These are phyloP conservation scores for Trichoderma lentiforme DNA, from an alignment of 2,329 filamentous ascomycete species.

Conservation along the genomic window DNA sequence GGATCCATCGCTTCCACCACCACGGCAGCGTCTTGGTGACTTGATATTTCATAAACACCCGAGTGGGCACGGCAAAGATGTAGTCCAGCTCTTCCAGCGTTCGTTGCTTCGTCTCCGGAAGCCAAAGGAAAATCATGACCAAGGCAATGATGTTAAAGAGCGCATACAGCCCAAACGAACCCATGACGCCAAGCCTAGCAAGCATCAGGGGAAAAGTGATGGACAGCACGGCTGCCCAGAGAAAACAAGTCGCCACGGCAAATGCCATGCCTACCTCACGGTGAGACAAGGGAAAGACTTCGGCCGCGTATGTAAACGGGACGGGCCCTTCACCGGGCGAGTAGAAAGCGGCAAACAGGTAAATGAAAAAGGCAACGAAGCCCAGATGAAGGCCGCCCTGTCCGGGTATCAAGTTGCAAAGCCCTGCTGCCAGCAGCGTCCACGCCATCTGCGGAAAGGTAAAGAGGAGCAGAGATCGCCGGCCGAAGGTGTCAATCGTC, in stretches of 20 bases:
- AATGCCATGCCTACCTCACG: conserved; percentile 70
- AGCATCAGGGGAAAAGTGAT: conserved; percentile 62
- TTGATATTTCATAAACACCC: conserved; percentile 56
- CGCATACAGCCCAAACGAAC: conserved; percentile 54
- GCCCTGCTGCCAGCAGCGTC: conserved; percentile 39
- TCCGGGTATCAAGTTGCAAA: conserved; percentile 51
- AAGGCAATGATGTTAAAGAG: conserved; percentile 54
- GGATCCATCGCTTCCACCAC: conserved; percentile 57
- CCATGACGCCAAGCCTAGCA: conserved; percentile 40
- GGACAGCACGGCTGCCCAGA: conserved; percentile 58
- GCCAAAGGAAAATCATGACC: conserved; percentile 53
- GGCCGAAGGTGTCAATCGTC: conserved; percentile 57
- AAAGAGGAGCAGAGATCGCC: conserved; percentile 47
- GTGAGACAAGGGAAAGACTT: conserved; percentile 68
- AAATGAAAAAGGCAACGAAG: conserved; percentile 56
- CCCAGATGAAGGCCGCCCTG: conserved; percentile 32
- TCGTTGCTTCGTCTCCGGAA: conserved; percentile 58
- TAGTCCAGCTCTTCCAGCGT: conserved; percentile 57
- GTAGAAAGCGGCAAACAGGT: conserved; percentile 52
- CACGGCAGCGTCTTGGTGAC: conserved; percentile 54
- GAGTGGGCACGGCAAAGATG: conserved; percentile 58
- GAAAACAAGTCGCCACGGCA: conserved; percentile 63
- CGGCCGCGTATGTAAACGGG: conserved; percentile 65
- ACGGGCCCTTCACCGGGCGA: conserved; percentile 61
- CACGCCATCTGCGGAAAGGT: conserved; percentile 44